A percentile compares a stretch with the other conserved stretches of the same genome.
Evolutionary conservation across 257 asterid species (phyloP).

Genomic region (Prunella vulgaris): DNA sequence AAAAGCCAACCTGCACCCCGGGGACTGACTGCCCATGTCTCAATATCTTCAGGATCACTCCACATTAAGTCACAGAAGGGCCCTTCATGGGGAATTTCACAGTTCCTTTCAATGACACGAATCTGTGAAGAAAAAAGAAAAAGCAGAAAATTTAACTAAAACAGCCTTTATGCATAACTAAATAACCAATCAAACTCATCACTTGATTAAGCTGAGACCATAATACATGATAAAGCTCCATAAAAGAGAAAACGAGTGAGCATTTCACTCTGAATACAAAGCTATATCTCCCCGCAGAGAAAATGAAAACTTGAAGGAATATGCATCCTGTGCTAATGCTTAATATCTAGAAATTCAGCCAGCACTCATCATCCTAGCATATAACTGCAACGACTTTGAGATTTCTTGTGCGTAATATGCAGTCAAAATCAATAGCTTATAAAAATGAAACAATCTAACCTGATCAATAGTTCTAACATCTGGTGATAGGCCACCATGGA

Average conservation of each 20-base stretch:
- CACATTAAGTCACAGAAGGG: constrained; percentile 99
- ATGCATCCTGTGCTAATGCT: not conserved
- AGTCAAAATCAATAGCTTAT: not conserved
- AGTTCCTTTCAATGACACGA: constrained; percentile 84
- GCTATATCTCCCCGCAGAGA: not conserved
- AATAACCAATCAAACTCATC: not conserved
- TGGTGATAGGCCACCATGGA: constrained; percentile 98
- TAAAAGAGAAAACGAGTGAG: not conserved
- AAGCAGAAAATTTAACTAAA: not conserved
- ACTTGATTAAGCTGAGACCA: not conserved
- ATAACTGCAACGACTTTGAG: not conserved
- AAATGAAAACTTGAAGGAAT: not conserved
- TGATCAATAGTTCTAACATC: constrained; percentile 94
- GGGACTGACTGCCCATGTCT: constrained; percentile 99
- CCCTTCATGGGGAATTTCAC: constrained; percentile 99
- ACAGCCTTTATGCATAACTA: not conserved
- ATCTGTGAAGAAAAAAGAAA: constrained; percentile 47
- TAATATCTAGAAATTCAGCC: not conserved
- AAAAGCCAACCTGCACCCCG: constrained; percentile 99
- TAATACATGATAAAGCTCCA: not conserved
- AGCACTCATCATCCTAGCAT: not conserved
- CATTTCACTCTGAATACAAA: not conserved
- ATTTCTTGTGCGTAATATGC: not conserved
- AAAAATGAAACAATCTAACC: constrained; percentile 35
- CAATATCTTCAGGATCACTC: constrained; percentile 99